Evolutionary conservation across 2,329 filamentous ascomycete genomes (phyloP).

Genomic region (Triangularia setosa): DNA sequence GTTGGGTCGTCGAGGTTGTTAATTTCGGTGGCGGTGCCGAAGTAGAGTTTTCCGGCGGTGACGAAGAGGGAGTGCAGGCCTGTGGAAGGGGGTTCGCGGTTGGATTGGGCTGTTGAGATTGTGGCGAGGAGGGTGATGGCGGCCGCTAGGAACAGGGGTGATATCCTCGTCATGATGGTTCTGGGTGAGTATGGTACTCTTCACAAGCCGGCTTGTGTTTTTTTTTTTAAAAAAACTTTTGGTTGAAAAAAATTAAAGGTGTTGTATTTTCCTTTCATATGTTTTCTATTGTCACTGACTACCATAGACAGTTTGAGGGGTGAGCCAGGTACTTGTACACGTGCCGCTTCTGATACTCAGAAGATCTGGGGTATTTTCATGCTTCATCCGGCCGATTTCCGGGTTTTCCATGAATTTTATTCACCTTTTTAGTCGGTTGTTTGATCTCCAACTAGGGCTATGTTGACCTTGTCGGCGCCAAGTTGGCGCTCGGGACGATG

Average conservation of each 20-base stretch:
- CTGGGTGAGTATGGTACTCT: too few species aligned
- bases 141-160: not conserved
- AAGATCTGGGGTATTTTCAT: not conserved
- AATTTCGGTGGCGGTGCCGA: constrained; percentile 55
- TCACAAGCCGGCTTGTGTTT: not conserved
- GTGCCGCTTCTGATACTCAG: not conserved
- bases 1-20: constrained; percentile 46
- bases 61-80: constrained; percentile 44
- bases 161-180: not conserved
- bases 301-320: not conserved
- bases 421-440: not conserved
- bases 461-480: not conserved
- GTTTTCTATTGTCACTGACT: not conserved
- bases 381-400: not conserved
- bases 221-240: not conserved
- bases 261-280: not conserved
- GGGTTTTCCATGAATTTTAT: not conserved
- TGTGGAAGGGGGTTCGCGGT: constrained; percentile 2
- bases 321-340: not conserved
- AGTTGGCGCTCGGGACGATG: not conserved
- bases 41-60: constrained; percentile 48
- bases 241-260: too few species aligned
- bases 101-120: not conserved
- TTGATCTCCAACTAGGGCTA: not conserved
- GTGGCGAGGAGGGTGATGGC: not conserved